Evolutionary conservation across 2,329 filamentous ascomycete species (phyloP).

Genomic region (Cadophora luteo-olivacea): DNA sequence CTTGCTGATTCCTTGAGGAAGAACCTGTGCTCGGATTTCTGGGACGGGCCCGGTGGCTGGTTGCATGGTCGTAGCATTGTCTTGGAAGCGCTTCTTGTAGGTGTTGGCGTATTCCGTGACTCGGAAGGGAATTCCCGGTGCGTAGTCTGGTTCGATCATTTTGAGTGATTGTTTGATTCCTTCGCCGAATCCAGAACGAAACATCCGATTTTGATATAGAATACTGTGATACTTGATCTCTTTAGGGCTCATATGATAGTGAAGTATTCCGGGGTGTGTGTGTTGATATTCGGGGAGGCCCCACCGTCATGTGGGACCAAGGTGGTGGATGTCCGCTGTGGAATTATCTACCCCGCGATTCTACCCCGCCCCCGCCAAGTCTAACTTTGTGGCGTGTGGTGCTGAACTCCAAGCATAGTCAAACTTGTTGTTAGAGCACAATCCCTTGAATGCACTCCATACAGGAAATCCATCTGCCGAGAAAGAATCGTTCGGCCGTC

Average conservation of each 20-base stretch:
- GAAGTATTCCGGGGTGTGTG: background rate
- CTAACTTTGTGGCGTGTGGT: background rate
- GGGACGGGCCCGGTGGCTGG: background rate
- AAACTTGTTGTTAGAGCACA: no score
- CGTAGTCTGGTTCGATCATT: background rate
- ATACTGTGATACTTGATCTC: background rate
- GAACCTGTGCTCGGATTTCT: background rate
- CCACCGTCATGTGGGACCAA: background rate
- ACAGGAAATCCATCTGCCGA: no score
- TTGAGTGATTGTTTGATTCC: background rate
- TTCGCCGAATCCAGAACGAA: no score
- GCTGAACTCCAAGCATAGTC: no score
- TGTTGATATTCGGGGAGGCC: background rate
- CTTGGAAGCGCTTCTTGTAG: slow-evolving; percentile 6
- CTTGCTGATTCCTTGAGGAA: background rate
- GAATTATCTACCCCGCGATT: background rate
- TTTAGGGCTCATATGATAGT: background rate
- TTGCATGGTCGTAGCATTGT: background rate
- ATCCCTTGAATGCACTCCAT: no score
- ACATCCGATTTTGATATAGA: no score
- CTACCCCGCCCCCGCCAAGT: background rate
- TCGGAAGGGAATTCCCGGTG: background rate
- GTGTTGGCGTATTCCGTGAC: background rate
- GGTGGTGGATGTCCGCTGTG: background rate
- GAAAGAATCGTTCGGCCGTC: no score